Evolutionary conservation across 768 basidiomycete genomes (phyloP).

Genomic region (Erythrobasidium yunnanense): DNA sequence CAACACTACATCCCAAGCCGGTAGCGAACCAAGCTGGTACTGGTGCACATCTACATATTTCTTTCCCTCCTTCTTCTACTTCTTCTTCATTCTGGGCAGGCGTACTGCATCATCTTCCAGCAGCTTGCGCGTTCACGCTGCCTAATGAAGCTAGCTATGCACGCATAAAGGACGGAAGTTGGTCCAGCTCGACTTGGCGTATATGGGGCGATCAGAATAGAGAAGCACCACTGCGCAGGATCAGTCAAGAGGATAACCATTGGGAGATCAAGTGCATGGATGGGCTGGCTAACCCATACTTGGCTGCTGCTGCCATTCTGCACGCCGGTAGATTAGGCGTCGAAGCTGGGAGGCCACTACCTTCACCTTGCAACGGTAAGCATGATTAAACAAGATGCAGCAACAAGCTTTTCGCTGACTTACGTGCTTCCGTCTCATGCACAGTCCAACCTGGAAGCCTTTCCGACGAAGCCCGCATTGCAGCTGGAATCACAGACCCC

Average conservation of each 20-base stretch:
- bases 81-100: neutral
- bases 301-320: conserved; percentile 4
- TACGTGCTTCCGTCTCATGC: neutral
- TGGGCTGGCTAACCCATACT: neutral
- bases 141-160: neutral
- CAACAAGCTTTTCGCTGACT: neutral
- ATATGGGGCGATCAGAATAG: conserved; percentile 1
- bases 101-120: neutral
- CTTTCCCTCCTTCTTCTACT: neutral
- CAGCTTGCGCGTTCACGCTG: neutral
- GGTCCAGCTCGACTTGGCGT: neutral
- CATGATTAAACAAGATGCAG: neutral
- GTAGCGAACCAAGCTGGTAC: neutral
- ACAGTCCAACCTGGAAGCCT: neutral
- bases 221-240: neutral
- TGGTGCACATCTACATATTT: conserved; percentile 4
- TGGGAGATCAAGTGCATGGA: conserved; percentile 5
- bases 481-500: neutral
- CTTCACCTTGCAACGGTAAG: neutral
- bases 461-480: neutral
- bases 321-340: neutral
- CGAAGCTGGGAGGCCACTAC: neutral
- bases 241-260: neutral
- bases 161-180: neutral
- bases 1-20: conserved; percentile 3